A percentile compares a stretch with the other conserved stretches of the same genome.
Evolutionary conservation across 73 alveolate genomes (phyloP).

Genomic region (Symbiodinium pilosum): DNA sequence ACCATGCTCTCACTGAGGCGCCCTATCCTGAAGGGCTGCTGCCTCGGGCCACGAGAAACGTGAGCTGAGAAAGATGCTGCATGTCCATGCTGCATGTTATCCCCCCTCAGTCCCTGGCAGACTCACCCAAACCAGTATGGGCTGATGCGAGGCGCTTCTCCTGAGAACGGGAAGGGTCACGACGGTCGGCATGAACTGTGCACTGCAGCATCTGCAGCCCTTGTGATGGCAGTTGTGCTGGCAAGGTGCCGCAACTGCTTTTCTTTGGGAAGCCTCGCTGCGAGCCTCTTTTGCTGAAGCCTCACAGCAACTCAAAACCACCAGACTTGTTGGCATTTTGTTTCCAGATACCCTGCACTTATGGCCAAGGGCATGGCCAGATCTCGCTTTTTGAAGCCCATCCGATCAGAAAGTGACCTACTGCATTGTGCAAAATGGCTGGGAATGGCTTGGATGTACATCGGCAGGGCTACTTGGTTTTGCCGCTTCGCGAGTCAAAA

Average conservation of each 20-base stretch:
- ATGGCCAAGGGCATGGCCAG: not conserved
- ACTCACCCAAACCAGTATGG: not conserved
- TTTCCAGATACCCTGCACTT: not conserved
- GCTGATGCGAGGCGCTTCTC: not conserved
- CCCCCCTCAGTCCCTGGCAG: not conserved
- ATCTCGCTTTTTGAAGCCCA: not conserved
- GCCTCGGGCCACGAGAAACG: too few relatives aligned
- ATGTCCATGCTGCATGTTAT: too few relatives aligned
- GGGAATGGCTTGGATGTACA: not conserved
- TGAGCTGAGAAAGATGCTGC: too few relatives aligned
- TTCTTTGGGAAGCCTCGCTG: conserved; percentile 10
- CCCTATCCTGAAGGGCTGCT: not conserved
- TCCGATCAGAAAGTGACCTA: not conserved
- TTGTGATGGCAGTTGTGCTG: too few relatives aligned
- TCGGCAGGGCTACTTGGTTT: too few relatives aligned
- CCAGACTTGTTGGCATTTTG: too few relatives aligned
- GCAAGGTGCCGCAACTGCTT: not conserved
- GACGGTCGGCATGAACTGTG: too few relatives aligned
- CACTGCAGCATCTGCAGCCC: too few relatives aligned
- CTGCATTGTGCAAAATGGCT: not conserved
- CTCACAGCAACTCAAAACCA: not conserved
- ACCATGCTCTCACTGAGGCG: not conserved
- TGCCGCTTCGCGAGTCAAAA: too few relatives aligned
- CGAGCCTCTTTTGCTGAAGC: not conserved
- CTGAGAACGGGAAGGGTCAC: too few relatives aligned